Percentiles rank a stretch among this genome's conserved stretches.
These are phyloP conservation scores for Bipolaris zeicola DNA, from an alignment of 2,329 filamentous ascomycete species.

Conservation along the genomic window DNA sequence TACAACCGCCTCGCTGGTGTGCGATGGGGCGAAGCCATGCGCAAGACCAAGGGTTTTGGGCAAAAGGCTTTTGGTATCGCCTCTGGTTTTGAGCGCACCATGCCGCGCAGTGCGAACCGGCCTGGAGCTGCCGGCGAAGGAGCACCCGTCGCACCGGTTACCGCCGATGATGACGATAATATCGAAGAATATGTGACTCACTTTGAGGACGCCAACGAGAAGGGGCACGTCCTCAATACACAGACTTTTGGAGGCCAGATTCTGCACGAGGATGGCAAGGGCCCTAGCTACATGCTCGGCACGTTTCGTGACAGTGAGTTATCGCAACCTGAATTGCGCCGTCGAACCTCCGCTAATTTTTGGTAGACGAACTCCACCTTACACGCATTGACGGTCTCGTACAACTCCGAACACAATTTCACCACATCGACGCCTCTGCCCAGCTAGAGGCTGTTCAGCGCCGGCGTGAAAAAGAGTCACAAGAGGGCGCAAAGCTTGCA, in stretches of 20 bases:
- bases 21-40: constrained; percentile 78
- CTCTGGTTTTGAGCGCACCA: constrained; percentile 50
- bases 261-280: constrained; percentile 69
- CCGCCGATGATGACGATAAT: constrained; percentile 67
- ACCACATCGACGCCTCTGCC: constrained; percentile 84
- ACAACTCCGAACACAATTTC: constrained; percentile 87
- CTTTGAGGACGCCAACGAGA: constrained; percentile 68
- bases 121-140: constrained; percentile 32
- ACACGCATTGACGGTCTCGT: constrained; percentile 83
- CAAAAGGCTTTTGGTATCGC: constrained; percentile 55
- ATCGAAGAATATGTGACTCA: constrained; percentile 59
- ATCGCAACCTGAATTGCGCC: constrained; percentile 18
- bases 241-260: constrained; percentile 88
- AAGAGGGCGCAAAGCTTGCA: constrained; percentile 49
- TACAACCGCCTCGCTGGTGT: constrained; percentile 87
- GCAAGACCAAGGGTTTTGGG: constrained; percentile 55
- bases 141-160: constrained; percentile 25
- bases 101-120: constrained; percentile 37
- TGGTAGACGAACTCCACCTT: constrained; percentile 78
- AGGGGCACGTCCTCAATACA: constrained; percentile 73
- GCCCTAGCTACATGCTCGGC: constrained; percentile 83
- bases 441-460: constrained; percentile 67
- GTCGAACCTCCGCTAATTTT: constrained; percentile 11
- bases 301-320: constrained; percentile 80
- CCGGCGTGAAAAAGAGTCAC: constrained; percentile 54